Evolutionary conservation across 176 grass and related monocot genomes (phyloP), one percentile per base, ranked within the genome.

Genomic region (Musa beccarii): DNA sequence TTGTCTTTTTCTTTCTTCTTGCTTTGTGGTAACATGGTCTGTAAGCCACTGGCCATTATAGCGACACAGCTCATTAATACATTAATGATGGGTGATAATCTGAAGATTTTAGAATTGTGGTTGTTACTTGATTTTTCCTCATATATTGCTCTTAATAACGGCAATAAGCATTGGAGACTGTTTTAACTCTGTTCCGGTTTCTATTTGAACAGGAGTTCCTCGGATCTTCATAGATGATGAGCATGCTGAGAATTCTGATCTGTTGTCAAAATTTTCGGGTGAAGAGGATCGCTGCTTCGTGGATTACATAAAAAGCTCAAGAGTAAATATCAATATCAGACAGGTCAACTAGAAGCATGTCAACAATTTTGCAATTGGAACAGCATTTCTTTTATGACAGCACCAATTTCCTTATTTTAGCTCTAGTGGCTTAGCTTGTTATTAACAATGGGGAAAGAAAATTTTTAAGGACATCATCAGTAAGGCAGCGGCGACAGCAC

Each of bases 311-410:
- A 75, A 17, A 59, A 59, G 43, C 59, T 75, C 54, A n/a, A 75
- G 73, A 75, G 61, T 75, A 61, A 75, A 75, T 59, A 75, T 75
- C 15, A 75, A 75, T 59, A 75, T 61, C 53, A 75, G 73, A 75
- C 73, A 75, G 73, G 73, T 75, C 54, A 75, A 75, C 28, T 75
- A 75, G 25, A 43, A 43, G 53, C 3, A 66, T 26, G 23, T 26
- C 2, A 25, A 13, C 22, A 66, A 26, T 66, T 70, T 51, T 49
- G 68, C 15, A 70, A 51, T 10, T 20, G 17, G 2, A 51, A 61
- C 57, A 61, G 9, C 34, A 43, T 69, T 66, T 49, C 49, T 50
- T 43, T 22, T 19, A 49, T 20, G 51, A 3, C 51, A 3, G 11
- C 11, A 51, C 66, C 49, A 19, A 51, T 51, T 70, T 51, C 11